Percentiles rank a stretch among this genome's conserved stretches.
Conservation (phyloP, 768 basidiomycete genomes). For the Amanita muscaria region DNA sequence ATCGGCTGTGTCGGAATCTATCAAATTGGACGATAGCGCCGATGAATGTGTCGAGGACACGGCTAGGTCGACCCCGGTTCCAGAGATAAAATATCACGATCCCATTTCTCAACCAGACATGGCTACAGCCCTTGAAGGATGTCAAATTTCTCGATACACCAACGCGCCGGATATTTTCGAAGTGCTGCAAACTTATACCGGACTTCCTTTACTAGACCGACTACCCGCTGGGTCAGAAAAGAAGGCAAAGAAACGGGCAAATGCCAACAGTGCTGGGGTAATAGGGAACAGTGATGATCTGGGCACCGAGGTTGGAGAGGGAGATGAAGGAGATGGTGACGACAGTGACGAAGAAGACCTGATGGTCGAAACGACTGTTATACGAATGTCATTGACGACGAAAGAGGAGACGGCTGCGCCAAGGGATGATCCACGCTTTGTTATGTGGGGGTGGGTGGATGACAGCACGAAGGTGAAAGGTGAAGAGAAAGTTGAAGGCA, state of each 20-base stretch:
- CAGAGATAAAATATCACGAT: too few species aligned
- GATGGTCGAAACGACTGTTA: slow-evolving; percentile 50
- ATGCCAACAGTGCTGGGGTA: too few species aligned
- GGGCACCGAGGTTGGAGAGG: not conserved
- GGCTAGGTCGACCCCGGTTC: too few species aligned
- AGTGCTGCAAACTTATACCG: slow-evolving; percentile 71
- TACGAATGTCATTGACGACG: slow-evolving; percentile 58
- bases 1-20: too few species aligned
- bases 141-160: slow-evolving; percentile 57
- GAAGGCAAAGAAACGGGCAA: not conserved
- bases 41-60: too few species aligned
- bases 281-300: not conserved
- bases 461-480: slow-evolving; percentile 10
- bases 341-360: slow-evolving; percentile 2
- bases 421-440: slow-evolving; percentile 83
- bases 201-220: slow-evolving; percentile 64
- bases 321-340: not conserved
- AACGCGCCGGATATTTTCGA: slow-evolving; percentile 59
- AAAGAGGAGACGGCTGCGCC: slow-evolving; percentile 60
- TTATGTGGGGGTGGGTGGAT: slow-evolving; percentile 71
- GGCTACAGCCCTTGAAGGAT: too few species aligned
- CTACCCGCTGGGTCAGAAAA: slow-evolving; percentile 37
- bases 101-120: too few species aligned
- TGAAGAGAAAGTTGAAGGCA: not conserved
- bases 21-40: too few species aligned